These are phyloP conservation scores for Malus hybrid DNA, from an alignment of 331 rosid genomes.

Conservation along the genomic window DNA sequence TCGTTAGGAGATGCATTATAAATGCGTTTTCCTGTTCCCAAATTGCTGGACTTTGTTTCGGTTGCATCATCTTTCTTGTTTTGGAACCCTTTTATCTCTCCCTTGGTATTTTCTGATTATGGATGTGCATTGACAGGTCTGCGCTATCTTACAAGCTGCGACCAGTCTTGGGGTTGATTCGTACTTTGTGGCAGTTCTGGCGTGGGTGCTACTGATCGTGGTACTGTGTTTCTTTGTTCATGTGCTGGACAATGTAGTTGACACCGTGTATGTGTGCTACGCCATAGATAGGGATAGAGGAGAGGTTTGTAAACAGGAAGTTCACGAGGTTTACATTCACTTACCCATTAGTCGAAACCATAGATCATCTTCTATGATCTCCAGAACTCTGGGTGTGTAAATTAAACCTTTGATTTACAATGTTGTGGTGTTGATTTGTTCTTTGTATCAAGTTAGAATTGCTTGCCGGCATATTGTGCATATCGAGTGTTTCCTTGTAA, in stretches of 20 bases:
- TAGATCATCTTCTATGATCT: conserved; percentile 42
- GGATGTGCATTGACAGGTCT: conserved; percentile 44
- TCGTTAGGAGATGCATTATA: neutral
- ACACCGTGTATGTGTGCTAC: conserved; percentile 76
- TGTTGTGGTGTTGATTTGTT: conserved; percentile 12
- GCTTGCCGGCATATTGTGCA: conserved; percentile 17
- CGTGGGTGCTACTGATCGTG: conserved; percentile 72
- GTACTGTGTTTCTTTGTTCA: conserved; percentile 66
- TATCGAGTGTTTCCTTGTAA: conserved; percentile 1
- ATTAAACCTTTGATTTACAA: neutral
- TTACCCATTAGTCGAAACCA: conserved; percentile 85
- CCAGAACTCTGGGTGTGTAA: conserved; percentile 38
- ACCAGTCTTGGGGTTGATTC: conserved; percentile 47
- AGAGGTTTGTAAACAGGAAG: conserved; percentile 85
- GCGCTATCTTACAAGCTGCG: conserved; percentile 54
- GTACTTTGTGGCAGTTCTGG: conserved; percentile 66
- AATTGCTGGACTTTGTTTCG: neutral
- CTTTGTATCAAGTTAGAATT: conserved; percentile 2
- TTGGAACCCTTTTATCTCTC: neutral
- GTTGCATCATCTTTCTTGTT: neutral
- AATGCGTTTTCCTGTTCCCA: neutral
- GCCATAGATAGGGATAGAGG: conserved; percentile 88
- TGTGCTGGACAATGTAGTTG: conserved; percentile 70
- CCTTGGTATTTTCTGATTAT: conserved; percentile 5
- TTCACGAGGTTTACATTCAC: conserved; percentile 78